Evolutionary conservation across 768 basidiomycete species (phyloP).

Genomic region (Dendrothele bispora): DNA sequence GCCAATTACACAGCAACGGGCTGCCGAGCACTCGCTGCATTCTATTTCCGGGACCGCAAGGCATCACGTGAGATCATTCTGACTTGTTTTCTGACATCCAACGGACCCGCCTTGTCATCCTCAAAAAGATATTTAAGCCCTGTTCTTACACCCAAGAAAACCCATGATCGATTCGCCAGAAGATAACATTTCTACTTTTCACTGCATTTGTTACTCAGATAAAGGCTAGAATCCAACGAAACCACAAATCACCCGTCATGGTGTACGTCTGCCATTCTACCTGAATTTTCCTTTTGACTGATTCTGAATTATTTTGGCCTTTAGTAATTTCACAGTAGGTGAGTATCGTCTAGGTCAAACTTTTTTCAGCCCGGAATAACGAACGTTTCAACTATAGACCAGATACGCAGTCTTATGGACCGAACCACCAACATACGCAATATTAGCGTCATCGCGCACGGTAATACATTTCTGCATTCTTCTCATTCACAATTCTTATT

Average conservation of each 20-base stretch:
- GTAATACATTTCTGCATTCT: conserved; percentile 36
- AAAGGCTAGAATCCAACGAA: no score
- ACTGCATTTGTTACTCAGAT: conserved; percentile 24
- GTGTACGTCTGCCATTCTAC: conserved; percentile 73
- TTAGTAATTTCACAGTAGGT: conserved; percentile 88
- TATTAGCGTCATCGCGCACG: conserved; percentile 93
- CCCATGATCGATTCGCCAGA: no score
- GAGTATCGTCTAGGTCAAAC: conserved; percentile 29
- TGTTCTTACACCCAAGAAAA: no score
- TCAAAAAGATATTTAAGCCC: no score
- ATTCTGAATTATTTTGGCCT: conserved; percentile 23
- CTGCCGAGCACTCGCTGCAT: no score
- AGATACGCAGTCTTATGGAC: conserved; percentile 88
- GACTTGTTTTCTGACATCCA: no score
- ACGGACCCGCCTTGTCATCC: no score
- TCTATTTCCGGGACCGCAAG: no score
- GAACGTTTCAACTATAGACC: conserved; percentile 52
- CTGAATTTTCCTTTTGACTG: conserved; percentile 5
- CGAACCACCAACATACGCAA: conserved; percentile 88
- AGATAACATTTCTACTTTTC: no score
- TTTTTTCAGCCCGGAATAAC: conserved; percentile 14
- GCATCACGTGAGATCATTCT: no score
- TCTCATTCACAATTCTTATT: conserved; percentile 12
- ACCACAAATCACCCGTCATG: no score
- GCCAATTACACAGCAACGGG: no score